Base-by-base conservation (phyloP, 164 flowering plant genomes). In the Aristolochia californica region DNA sequence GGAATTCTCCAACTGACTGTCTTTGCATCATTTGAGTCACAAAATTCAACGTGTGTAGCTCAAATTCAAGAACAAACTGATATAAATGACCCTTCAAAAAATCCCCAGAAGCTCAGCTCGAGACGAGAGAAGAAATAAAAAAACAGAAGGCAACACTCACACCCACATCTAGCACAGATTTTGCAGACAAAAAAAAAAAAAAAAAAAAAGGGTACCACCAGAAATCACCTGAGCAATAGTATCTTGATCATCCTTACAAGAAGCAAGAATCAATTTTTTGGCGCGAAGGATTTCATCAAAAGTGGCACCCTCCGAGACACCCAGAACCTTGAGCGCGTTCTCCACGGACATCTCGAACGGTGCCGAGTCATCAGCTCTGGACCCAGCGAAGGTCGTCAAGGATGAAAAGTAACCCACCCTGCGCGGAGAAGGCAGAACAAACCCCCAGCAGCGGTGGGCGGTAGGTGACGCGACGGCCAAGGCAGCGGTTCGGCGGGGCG, bases 221-320 rank as follows among this genome's bases (percentile, higher is more conserved):
- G 34, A 25, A 53, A 53, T 34, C 40, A 88, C 98, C 96, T 86
- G 88, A 0, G 87, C 80, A 62, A 82, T 62, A 4, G 80, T 63
- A 8, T 80, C 78, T 30, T 74, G 75, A 73, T 91, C 91, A 61
- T 83, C 98, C 63, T 82, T 82, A 65, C 88, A 80, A 21, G 79
- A 16, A 10, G 84, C 83, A 43, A 91, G 30, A 38, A 78, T 80
- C 5, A 83, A 71, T 24, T 88, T 91, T 79, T 83, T 91, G 53
- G 98, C 96, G 28, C 88, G 75, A 49, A 91, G 81, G 48, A 88
- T 86, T 26, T 91, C 96, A 28, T 88, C 98, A 58, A 91, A 88
- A 14, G 88, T 80, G 9, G 91, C 89, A 0, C 82, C 86, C 44
- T 88, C 88, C 0, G 88, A 69, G 20, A 91, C 89, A 0, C 96